Conservation (phyloP, 1,139 yeast genomes). For the Protomyces gravidus region DNA sequence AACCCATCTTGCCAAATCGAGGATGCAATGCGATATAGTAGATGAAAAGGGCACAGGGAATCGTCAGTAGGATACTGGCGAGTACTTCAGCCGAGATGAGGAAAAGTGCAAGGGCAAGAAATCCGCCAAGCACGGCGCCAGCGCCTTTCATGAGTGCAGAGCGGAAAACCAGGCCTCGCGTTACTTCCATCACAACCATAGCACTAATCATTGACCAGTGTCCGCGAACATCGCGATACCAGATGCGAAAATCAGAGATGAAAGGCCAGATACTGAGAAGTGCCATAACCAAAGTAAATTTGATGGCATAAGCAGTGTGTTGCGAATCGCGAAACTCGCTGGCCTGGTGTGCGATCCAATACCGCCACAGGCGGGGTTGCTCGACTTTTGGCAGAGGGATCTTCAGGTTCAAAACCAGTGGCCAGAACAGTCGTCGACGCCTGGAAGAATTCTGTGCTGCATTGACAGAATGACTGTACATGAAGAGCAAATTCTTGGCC, state of each 20-base stretch:
- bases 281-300: slow-evolving; percentile 7
- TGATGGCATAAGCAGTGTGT: slow-evolving; percentile 8
- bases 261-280: slow-evolving; percentile 8
- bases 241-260: slow-evolving; percentile 2
- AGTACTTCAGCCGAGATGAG: not conserved
- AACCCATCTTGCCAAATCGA: slow-evolving; percentile 7
- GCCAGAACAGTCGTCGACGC: not conserved
- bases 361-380: slow-evolving; percentile 1
- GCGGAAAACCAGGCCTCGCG: slow-evolving; percentile 2
- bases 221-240: slow-evolving; percentile 14
- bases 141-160: slow-evolving; percentile 3
- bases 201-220: slow-evolving; percentile 14
- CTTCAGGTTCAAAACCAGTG: not conserved
- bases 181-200: slow-evolving; percentile 12
- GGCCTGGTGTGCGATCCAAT: not conserved
- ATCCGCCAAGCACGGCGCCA: slow-evolving; percentile 6
- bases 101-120: slow-evolving; percentile 1
- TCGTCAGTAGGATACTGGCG: not conserved
- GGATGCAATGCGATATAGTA: slow-evolving; percentile 7
- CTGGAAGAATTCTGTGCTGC: not conserved
- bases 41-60: slow-evolving; percentile 3
- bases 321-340: not conserved
- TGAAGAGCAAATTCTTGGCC: not conserved
- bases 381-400: not conserved
- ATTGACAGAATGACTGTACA: not conserved